phyloP scores from a whole-genome alignment of 1,284 basidiomycete genomes.

The Microbotryum intermedium region DNA sequence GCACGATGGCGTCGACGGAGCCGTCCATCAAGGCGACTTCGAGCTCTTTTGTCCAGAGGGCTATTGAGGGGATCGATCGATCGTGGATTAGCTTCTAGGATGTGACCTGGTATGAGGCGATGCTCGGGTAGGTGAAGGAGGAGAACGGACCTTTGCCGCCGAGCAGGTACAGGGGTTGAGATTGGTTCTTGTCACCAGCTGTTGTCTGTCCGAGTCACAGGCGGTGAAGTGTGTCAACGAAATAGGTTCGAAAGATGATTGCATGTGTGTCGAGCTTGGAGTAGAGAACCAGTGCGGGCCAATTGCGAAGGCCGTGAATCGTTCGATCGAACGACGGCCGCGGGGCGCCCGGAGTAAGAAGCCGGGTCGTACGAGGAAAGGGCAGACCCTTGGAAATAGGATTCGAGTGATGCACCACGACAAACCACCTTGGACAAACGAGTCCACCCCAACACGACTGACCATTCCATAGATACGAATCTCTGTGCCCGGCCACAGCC shows the following conservation, averaged over 20 bases:
- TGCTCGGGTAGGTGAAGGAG: constrained; percentile 16
- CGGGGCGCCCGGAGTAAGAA: too few species aligned
- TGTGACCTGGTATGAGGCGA: constrained; percentile 31
- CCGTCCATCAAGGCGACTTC: constrained; percentile 68
- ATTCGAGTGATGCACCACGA: too few species aligned
- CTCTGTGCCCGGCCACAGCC: constrained; percentile 44
- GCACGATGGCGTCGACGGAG: constrained; percentile 84
- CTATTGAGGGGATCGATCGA: constrained; percentile 45
- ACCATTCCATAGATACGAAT: constrained; percentile 46
- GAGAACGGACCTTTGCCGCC: constrained; percentile 39
- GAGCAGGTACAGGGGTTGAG: constrained; percentile 48
- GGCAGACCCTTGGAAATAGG: too few species aligned
- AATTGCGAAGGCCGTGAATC: too few species aligned
- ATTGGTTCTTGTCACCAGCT: constrained; percentile 84
- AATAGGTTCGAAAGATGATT: too few species aligned
- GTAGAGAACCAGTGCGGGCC: too few species aligned
- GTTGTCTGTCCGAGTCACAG: too few species aligned
- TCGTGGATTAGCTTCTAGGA: constrained; percentile 36
- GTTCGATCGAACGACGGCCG: too few species aligned
- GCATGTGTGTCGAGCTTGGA: too few species aligned
- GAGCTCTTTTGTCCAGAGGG: constrained; percentile 91
- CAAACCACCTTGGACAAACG: too few species aligned
- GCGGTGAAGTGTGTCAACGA: too few species aligned
- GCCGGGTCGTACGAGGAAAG: too few species aligned
- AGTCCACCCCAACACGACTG: background rate